A percentile compares a stretch with the other conserved stretches of the same genome.
phyloP scores from a whole-genome alignment of 2,329 filamentous ascomycete species.

The Scytalidium lignicola region DNA sequence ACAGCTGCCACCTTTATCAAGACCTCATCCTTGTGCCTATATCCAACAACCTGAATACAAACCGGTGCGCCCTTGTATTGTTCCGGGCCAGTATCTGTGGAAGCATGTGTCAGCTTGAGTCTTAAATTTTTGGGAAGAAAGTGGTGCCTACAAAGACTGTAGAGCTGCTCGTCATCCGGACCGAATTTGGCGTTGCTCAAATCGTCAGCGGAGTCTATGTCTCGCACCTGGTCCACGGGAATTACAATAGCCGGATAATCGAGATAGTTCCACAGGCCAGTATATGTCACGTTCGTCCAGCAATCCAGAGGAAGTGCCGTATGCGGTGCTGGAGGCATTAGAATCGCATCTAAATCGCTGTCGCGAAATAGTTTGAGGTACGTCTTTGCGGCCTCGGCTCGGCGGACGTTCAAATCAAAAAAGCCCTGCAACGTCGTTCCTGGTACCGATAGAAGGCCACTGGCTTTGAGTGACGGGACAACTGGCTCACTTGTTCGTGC shows the following conservation, averaged over 20 bases:
- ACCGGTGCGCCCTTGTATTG: conserved; percentile 23
- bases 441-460: conserved; percentile 15
- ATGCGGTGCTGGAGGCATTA: conserved; percentile 46
- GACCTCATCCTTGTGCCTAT: conserved; percentile 25
- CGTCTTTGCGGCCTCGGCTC: conserved; percentile 18
- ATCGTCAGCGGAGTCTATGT: conserved; percentile 21
- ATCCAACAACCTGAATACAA: conserved; percentile 28
- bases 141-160: conserved; percentile 21
- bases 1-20: conserved; percentile 20
- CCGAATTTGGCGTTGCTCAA: conserved; percentile 22
- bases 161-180: conserved; percentile 14
- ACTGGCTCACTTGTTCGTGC: conserved; percentile 43
- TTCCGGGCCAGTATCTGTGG: conserved; percentile 26
- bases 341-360: conserved; percentile 41
- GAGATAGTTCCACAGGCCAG: conserved; percentile 51
- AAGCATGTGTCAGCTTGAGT: conserved; percentile 8
- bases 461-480: conserved; percentile 41
- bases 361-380: conserved; percentile 22
- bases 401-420: conserved; percentile 21
- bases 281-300: conserved; percentile 48
- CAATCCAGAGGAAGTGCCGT: conserved; percentile 40
- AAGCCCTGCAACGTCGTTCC: conserved; percentile 17
- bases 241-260: conserved; percentile 50
- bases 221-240: conserved; percentile 34
- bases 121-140: conserved; percentile 1